These are phyloP conservation scores for Aspergillus caelatus DNA, from an alignment of 2,329 filamentous ascomycete genomes.

Conservation along the genomic window DNA sequence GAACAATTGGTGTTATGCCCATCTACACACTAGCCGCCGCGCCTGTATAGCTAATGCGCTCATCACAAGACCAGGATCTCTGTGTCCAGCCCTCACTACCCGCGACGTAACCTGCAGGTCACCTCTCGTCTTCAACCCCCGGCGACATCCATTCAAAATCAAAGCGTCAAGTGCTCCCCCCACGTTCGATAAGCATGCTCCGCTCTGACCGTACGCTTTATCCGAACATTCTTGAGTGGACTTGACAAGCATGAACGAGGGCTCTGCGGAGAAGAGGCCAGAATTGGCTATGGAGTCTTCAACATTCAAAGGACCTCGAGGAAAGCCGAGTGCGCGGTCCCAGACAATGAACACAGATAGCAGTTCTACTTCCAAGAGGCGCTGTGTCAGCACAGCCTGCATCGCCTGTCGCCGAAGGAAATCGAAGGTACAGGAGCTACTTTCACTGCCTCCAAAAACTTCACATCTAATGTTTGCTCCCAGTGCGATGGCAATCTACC, in stretches of 20 bases:
- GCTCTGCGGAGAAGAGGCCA: slow-evolving; percentile 22
- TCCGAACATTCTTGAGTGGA: slow-evolving; percentile 27
- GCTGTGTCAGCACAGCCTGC: slow-evolving; percentile 83
- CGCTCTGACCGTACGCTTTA: slow-evolving; percentile 17
- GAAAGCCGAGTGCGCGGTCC: slow-evolving; percentile 21
- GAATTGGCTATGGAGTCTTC: slow-evolving; percentile 15
- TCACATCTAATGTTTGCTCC: slow-evolving; percentile 8
- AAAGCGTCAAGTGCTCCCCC: slow-evolving; percentile 11
- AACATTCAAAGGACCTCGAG: slow-evolving; percentile 17
- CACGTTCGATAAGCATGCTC: slow-evolving; percentile 25
- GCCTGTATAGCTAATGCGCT: slow-evolving; percentile 10
- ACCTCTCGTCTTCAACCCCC: background rate
- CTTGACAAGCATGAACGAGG: slow-evolving; percentile 31
- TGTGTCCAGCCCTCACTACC: slow-evolving; percentile 8
- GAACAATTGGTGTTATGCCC: background rate
- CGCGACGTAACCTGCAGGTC: slow-evolving; percentile 9
- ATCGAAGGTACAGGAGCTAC: slow-evolving; percentile 60
- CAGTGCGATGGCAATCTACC: slow-evolving; percentile 89
- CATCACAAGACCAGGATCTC: slow-evolving; percentile 8
- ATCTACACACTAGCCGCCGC: background rate
- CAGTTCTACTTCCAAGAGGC: slow-evolving; percentile 58
- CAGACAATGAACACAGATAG: slow-evolving; percentile 36
- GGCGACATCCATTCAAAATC: slow-evolving; percentile 7
- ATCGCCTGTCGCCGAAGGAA: slow-evolving; percentile 78
- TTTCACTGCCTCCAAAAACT: background rate